phyloP scores from a whole-genome alignment of 352 stramenopile species.

The Pythium biforme region DNA sequence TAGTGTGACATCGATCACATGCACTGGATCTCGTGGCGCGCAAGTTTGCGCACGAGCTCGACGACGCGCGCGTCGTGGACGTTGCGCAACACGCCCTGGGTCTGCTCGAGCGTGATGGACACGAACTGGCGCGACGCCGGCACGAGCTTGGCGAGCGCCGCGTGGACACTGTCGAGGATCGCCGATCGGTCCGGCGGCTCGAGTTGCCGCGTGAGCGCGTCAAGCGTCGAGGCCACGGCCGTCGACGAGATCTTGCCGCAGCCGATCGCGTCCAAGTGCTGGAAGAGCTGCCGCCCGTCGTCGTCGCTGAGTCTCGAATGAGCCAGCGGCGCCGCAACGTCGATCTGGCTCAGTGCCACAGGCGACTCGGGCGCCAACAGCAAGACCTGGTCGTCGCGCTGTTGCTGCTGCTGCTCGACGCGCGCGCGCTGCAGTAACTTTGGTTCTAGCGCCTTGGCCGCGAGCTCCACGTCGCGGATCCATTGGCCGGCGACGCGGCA shows the following conservation, averaged over 20 bases:
- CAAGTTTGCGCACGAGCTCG: conserved; percentile 51
- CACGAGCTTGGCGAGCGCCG: conserved; percentile 24
- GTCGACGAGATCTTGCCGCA: conserved; percentile 53
- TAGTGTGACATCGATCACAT: too few species aligned
- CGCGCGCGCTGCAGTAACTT: conserved; percentile 14
- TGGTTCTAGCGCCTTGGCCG: conserved; percentile 21
- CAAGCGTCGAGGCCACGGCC: conserved; percentile 36
- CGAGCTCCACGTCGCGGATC: conserved; percentile 46
- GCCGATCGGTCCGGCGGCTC: background rate
- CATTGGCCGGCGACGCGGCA: conserved; percentile 38
- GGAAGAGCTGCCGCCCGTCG: conserved; percentile 38
- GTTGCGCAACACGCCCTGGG: conserved; percentile 35
- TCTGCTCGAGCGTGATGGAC: conserved; percentile 35
- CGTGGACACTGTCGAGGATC: conserved; percentile 1
- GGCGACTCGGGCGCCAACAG: conserved; percentile 10
- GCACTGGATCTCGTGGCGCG: conserved; percentile 52
- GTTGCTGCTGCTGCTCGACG: conserved; percentile 6
- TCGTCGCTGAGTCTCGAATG: conserved; percentile 13
- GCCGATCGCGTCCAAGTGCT: conserved; percentile 44
- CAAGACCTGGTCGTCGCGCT: conserved; percentile 2
- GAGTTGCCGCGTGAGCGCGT: conserved; percentile 48
- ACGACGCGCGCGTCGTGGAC: conserved; percentile 37
- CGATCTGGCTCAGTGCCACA: background rate
- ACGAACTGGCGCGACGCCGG: conserved; percentile 22
- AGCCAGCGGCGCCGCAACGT: background rate